Base-by-base conservation (phyloP, 2,329 filamentous ascomycete species). In the Cadophora gregata region DNA sequence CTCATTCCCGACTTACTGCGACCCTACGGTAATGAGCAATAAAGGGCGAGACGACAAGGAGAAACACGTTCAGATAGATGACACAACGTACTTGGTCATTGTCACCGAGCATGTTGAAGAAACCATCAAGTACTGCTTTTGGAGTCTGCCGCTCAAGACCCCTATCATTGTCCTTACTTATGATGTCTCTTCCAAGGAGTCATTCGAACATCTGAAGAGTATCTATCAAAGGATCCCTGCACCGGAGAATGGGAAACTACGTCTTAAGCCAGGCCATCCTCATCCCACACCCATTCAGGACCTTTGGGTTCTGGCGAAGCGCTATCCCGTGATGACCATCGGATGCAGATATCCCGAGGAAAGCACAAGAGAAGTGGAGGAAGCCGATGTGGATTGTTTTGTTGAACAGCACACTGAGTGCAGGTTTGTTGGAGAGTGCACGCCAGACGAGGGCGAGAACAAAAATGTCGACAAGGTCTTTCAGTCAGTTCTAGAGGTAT, bases 371-470 rank as follows among this genome's bases (percentile, higher is more conserved):
- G 59, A 48, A 61, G 38, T 61, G 3, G 45, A 61, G 3, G 50
- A 29, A 50, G 38, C 50, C 24, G 38, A 61, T 50, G 59, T 61
- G 42, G 59, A 61, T 31, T 16, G 3, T 27, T 61, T 50, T 19
- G 27, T 48, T 16, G 3, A 10, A 19, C 24, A 61, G 24, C 59
- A 61, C 24, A 38, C 59, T 4, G 59, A 61, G 9, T 61, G 59
- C 42, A 61, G 31, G 50, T 61, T 61, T 50, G 59, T 42, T 50
- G 59, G 59, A 31, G 59, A 61, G n/a, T 61, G 59, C 16, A 50
- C 36, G 45, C 59, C 59, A n/a, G 36, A 48, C 10, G 38, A 61
- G 45, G 59, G 45, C 38, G 45, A 21, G 3, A 61, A 61, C 45
- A 24, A 61, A 24, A 61, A 48, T 61, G 25, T 61, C 50, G 59